phyloP scores from a whole-genome alignment of 352 stramenopile genomes.

The Globisporangium perplexum region DNA sequence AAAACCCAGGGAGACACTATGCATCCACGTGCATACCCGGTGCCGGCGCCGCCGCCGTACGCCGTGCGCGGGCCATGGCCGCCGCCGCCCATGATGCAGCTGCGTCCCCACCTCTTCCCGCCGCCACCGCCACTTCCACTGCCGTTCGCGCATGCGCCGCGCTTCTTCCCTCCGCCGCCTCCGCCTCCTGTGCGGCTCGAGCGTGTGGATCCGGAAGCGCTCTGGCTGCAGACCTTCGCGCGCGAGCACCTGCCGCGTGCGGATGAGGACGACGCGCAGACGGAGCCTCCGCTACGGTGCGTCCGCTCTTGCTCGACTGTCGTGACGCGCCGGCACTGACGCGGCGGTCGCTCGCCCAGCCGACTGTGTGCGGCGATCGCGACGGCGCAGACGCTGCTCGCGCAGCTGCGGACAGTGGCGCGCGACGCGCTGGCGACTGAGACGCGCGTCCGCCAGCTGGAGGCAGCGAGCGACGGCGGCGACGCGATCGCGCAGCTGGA shows the following conservation, averaged over 20 bases:
- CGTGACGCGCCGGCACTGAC: not conserved
- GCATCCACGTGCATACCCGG: not conserved
- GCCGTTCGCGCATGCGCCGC: not conserved
- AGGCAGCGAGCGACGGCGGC: not conserved
- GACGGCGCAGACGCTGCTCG: slow-evolving; percentile 4
- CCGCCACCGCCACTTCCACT: too few relatives aligned
- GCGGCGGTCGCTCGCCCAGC: not conserved
- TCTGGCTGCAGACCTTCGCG: slow-evolving; percentile 13
- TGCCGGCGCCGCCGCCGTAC: slow-evolving; percentile 3
- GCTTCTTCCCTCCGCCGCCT: not conserved
- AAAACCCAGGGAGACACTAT: not conserved
- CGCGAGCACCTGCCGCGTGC: slow-evolving; percentile 1
- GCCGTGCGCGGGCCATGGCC: not conserved
- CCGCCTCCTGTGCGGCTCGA: not conserved
- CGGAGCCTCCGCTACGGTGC: not conserved
- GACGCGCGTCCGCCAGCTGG: slow-evolving; percentile 2
- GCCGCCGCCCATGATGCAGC: too few relatives aligned
- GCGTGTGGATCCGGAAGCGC: slow-evolving; percentile 5
- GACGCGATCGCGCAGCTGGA: slow-evolving; percentile 9
- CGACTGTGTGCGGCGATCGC: slow-evolving; percentile 5
- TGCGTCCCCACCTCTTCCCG: not conserved
- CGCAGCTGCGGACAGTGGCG: slow-evolving; percentile 15
- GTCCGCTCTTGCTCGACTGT: not conserved
- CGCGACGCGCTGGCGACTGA: slow-evolving; percentile 16
- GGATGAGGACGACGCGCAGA: not conserved